A percentile compares a stretch with the other conserved stretches of the same genome.
Conservation (phyloP, 2,329 filamentous ascomycete genomes). For the Neopestalotiopsis rosae region DNA sequence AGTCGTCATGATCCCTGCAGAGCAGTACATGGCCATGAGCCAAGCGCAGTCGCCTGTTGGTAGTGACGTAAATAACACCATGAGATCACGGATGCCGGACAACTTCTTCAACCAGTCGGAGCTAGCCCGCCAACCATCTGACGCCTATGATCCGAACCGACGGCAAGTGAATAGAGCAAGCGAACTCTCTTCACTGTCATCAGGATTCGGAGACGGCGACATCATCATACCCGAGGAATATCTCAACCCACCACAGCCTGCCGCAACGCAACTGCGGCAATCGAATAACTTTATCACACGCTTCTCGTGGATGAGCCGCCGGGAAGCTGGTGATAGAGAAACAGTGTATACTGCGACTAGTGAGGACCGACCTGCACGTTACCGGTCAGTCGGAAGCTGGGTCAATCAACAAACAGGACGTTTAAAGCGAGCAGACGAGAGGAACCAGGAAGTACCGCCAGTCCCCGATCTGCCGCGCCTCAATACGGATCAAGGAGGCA, state of each 20-base stretch:
- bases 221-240: conserved; percentile 51
- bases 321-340: conserved; percentile 43
- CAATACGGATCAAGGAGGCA: not conserved
- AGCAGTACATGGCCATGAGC: conserved; percentile 20
- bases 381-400: conserved; percentile 66
- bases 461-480: conserved; percentile 38
- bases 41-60: conserved; percentile 14
- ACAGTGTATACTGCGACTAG: conserved; percentile 59
- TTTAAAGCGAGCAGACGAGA: conserved; percentile 52
- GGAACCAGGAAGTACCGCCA: conserved; percentile 42
- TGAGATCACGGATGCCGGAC: conserved; percentile 41
- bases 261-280: conserved; percentile 22
- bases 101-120: conserved; percentile 46
- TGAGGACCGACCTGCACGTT: conserved; percentile 60
- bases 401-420: conserved; percentile 67
- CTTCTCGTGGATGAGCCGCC: conserved; percentile 43
- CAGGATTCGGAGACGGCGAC: conserved; percentile 68
- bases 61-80: conserved; percentile 21
- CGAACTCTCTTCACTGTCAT: conserved; percentile 65
- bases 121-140: conserved; percentile 40
- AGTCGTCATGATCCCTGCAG: conserved; percentile 21
- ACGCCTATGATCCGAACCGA: conserved; percentile 40
- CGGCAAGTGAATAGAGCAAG: conserved; percentile 49
- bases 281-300: conserved; percentile 30
- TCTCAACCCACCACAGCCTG: conserved; percentile 19